Evolutionary conservation across 2,329 filamentous ascomycete species (phyloP).

Genomic region (Coniosporium tulheliwenetii): DNA sequence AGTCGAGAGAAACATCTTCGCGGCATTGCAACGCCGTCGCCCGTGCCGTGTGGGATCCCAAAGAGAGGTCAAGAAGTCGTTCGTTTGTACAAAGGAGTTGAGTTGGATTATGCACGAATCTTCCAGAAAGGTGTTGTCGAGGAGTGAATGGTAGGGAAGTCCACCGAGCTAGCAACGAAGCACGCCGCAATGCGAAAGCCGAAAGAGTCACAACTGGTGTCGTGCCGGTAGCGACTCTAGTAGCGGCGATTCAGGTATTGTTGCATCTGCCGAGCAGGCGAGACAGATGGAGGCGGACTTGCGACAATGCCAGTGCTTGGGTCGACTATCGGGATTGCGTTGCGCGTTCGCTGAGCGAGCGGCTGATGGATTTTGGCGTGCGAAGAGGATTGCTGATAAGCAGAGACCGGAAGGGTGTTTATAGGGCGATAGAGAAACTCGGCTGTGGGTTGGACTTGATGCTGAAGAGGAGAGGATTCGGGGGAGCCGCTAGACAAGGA

Average conservation of each 20-base stretch:
- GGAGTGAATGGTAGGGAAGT: constrained; percentile 17
- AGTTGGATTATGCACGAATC: constrained; percentile 22
- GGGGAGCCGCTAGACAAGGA: constrained; percentile 91
- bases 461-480: constrained; percentile 78
- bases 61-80: constrained; percentile 16
- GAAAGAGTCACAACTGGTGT: constrained; percentile 12
- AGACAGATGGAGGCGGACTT: constrained; percentile 66
- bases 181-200: constrained; percentile 17
- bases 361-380: constrained; percentile 79
- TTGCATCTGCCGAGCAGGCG: constrained; percentile 47
- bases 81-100: constrained; percentile 23
- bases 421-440: constrained; percentile 52
- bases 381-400: constrained; percentile 47
- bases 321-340: constrained; percentile 96
- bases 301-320: constrained; percentile 82
- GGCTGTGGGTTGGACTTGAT: constrained; percentile 57
- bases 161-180: constrained; percentile 23
- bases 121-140: constrained; percentile 14
- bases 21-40: constrained; percentile 24
- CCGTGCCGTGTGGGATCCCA: constrained; percentile 20
- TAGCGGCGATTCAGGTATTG: constrained; percentile 36
- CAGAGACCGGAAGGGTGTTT: constrained; percentile 39
- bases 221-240: constrained; percentile 20
- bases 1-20: constrained; percentile 14
- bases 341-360: constrained; percentile 73